Base-by-base conservation (phyloP, 1,284 basidiomycete species). In the Ustilago trichophora region DNA sequence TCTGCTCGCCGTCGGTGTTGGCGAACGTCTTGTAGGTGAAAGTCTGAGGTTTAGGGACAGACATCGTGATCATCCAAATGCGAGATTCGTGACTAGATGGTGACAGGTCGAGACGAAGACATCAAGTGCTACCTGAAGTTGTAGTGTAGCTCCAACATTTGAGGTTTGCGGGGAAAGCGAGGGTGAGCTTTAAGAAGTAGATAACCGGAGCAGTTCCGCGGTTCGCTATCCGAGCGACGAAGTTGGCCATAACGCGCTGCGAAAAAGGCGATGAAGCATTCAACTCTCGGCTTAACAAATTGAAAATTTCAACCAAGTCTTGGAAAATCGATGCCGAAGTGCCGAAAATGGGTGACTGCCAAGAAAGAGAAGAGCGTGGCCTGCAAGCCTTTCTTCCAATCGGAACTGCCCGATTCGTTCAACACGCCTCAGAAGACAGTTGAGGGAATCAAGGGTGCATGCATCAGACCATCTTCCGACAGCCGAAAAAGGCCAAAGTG, bases 1-100 rank as follows among this genome's bases (percentile, higher is more conserved):
- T 58, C 6, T 59, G 29, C 16, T 49, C 45, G 40, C 68, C 60
- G 34, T 65, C 59, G 42, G 59, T 68, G 43, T 67, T 64, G 34
- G 19, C 19, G 27, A 64, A 70, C 15, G 50, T 72, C 60, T 74
- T 74, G 62, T 72, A 74, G 4, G 48, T 58, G 49, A 55, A 57
- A n/a, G 69, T 69, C 18, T 54, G 56, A 22, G 65, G 53, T 38
- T 48, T 36, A 4, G 36, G 44, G 13, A 29, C 16, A n/a, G 54
- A 36, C 60, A 64, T 64, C 38, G n/a, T n/a, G n/a, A n/a, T n/a
- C n/a, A n/a, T n/a, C n/a, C n/a, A 15, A 18, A 8, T 6, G 25
- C n/a, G n/a, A n/a, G n/a, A n/a, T n/a, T n/a, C n/a, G n/a, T n/a
- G n/a, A n/a, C n/a, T n/a, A n/a, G n/a, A n/a, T n/a, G n/a, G n/a